These are phyloP conservation scores for Clitopilus hobsonii DNA, from an alignment of 768 basidiomycete species.

Conservation along the genomic window DNA sequence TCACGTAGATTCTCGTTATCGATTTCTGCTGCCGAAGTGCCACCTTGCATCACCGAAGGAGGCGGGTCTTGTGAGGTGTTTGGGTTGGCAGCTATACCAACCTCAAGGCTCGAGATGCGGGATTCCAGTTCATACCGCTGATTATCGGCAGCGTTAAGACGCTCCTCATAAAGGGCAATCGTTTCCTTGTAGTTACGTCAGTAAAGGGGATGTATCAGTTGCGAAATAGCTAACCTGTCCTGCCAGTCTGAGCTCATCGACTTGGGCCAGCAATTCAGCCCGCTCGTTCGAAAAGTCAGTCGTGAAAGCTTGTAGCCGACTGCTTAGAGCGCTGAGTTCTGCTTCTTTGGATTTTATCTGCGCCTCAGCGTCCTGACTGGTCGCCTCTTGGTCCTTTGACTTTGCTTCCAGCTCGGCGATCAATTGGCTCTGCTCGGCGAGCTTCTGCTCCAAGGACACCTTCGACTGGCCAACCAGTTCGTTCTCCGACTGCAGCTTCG, in stretches of 20 bases:
- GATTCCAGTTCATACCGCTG: slow-evolving; percentile 78
- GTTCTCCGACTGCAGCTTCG: slow-evolving; percentile 42
- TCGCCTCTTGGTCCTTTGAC: slow-evolving; percentile 45
- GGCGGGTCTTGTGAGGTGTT: slow-evolving; percentile 20
- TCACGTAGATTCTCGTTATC: slow-evolving; percentile 92
- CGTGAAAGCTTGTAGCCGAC: slow-evolving; percentile 21
- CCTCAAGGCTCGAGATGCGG: slow-evolving; percentile 51
- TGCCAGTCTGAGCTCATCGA: slow-evolving; percentile 82
- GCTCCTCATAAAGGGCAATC: slow-evolving; percentile 92
- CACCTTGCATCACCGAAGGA: slow-evolving; percentile 4
- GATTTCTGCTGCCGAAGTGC: slow-evolving; percentile 78
- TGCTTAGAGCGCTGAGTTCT: slow-evolving; percentile 54
- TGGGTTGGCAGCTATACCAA: slow-evolving; percentile 22
- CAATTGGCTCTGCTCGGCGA: slow-evolving; percentile 35
- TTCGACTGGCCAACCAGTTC: slow-evolving; percentile 39
- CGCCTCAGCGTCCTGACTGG: slow-evolving; percentile 44
- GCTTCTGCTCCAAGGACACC: slow-evolving; percentile 23
- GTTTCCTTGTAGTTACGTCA: slow-evolving; percentile 59
- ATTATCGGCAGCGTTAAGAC: slow-evolving; percentile 63
- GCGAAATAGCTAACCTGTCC: slow-evolving; percentile 63
- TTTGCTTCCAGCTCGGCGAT: slow-evolving; percentile 45
- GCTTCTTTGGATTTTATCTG: slow-evolving; percentile 52
- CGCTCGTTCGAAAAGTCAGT: slow-evolving; percentile 48
- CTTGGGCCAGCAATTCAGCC: slow-evolving; percentile 61
- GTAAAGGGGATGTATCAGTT: background rate